phyloP scores from a whole-genome alignment of 805 yeast species.

The Candida tallmaniae region DNA sequence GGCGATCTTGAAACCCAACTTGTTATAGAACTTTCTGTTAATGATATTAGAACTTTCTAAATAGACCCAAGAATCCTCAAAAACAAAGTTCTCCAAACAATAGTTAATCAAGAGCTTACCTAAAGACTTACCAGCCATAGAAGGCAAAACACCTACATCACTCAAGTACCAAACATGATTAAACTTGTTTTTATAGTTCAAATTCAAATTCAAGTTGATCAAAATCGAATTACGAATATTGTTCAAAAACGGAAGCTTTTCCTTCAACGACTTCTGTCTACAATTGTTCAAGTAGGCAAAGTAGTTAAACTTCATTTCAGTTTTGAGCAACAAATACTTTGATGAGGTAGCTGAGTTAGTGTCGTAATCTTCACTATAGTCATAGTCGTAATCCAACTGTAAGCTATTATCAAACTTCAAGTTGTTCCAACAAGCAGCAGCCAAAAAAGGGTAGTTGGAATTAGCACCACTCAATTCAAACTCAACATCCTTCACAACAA shows the following conservation, averaged over 20 bases:
- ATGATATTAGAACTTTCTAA: constrained; percentile 55
- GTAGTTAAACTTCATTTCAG: constrained; percentile 29
- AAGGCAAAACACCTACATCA: constrained; percentile 55
- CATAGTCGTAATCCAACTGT: constrained; percentile 9
- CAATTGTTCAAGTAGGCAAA: constrained; percentile 36
- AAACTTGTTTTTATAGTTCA: constrained; percentile 25
- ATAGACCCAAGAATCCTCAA: constrained; percentile 34
- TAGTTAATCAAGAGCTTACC: constrained; percentile 49
- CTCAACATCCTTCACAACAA: constrained; percentile 45
- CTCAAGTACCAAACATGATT: constrained; percentile 51
- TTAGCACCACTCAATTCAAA: constrained; percentile 26
- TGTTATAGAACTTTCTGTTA: constrained; percentile 49
- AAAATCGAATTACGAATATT: constrained; percentile 42
- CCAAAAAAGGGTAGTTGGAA: constrained; percentile 40
- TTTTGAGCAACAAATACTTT: not conserved
- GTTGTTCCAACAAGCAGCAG: constrained; percentile 48
- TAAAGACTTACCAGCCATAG: constrained; percentile 56
- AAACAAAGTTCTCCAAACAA: constrained; percentile 44
- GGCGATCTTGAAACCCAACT: constrained; percentile 44
- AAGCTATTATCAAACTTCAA: constrained; percentile 14
- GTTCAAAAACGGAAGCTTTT: constrained; percentile 44
- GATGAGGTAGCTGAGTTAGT: constrained; percentile 3
- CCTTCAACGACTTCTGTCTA: constrained; percentile 46
- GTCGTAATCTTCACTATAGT: constrained; percentile 2
- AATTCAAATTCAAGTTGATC: constrained; percentile 26